These are phyloP conservation scores for Cercis canadensis DNA, from an alignment of 306 rosid genomes.

Conservation along the genomic window DNA sequence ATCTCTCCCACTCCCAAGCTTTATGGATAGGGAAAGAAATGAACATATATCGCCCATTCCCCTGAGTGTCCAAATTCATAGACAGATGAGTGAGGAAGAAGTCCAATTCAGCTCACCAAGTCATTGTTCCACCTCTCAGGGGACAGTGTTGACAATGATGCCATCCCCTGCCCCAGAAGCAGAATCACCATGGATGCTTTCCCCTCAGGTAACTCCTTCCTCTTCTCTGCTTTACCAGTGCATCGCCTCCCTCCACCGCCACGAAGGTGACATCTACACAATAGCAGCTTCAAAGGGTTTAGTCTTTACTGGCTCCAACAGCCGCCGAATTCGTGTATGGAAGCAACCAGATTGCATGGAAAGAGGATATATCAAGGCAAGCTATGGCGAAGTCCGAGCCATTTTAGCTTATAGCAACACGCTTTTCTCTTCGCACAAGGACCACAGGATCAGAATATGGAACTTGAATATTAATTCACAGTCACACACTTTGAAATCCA, in stretches of 20 bases:
- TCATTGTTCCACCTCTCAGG: slow-evolving; percentile 36
- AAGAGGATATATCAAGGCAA: slow-evolving; percentile 52
- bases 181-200: slow-evolving; percentile 83
- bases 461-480: slow-evolving; percentile 39
- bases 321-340: slow-evolving; percentile 65
- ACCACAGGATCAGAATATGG: slow-evolving; percentile 66
- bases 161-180: slow-evolving; percentile 49
- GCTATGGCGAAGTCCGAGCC: slow-evolving; percentile 55
- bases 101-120: slow-evolving; percentile 44
- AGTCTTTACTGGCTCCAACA: slow-evolving; percentile 66
- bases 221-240: slow-evolving; percentile 73
- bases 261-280: slow-evolving; percentile 67
- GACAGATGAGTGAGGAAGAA: slow-evolving; percentile 51
- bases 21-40: slow-evolving; percentile 46
- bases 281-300: slow-evolving; percentile 59
- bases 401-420: slow-evolving; percentile 50
- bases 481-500: slow-evolving; percentile 55
- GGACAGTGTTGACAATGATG: slow-evolving; percentile 23
- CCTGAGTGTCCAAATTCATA: slow-evolving; percentile 39
- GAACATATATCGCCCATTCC: slow-evolving; percentile 40
- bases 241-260: slow-evolving; percentile 75
- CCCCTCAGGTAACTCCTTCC: slow-evolving; percentile 63
- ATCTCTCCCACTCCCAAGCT: slow-evolving; percentile 45
- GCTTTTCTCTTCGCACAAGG: slow-evolving; percentile 72
- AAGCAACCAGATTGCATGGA: slow-evolving; percentile 69